A percentile compares a stretch with the other conserved stretches of the same genome.
These are phyloP conservation scores for Nepenthes alata DNA, from an alignment of 179 eudicot species.

Conservation along the genomic window DNA sequence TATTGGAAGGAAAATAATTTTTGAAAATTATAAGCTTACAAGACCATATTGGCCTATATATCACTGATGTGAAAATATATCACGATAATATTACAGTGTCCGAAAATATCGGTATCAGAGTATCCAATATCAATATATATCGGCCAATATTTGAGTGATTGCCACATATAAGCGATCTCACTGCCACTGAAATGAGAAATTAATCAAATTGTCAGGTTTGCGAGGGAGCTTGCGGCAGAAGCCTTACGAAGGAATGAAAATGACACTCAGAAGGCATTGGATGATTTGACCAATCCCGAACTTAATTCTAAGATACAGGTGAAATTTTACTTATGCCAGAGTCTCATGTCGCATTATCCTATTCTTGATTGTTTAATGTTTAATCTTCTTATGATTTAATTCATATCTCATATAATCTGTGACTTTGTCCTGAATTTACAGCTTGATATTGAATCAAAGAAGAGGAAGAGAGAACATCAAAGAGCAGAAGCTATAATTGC, in stretches of 20 bases:
- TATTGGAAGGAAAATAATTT: too few species aligned
- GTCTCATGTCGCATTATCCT: neutral
- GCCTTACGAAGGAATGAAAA: slow-evolving; percentile 84
- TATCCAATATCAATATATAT: too few species aligned
- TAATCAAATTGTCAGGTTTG: slow-evolving; percentile 37
- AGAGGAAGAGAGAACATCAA: slow-evolving; percentile 44
- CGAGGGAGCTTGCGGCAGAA: slow-evolving; percentile 78
- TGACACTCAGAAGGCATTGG: slow-evolving; percentile 67
- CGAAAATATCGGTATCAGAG: too few species aligned
- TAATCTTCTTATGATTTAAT: neutral
- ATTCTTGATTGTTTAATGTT: neutral
- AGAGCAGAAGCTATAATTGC: slow-evolving; percentile 24
- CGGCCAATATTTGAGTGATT: too few species aligned
- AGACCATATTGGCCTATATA: too few species aligned
- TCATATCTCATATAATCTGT: neutral
- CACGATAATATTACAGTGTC: too few species aligned
- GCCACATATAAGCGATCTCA: too few species aligned
- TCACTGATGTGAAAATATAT: too few species aligned
- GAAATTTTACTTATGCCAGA: neutral
- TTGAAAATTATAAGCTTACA: too few species aligned
- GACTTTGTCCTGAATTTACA: slow-evolving; percentile 20
- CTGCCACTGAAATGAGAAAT: too few species aligned
- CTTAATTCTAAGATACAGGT: slow-evolving; percentile 63
- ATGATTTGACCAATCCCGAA: slow-evolving; percentile 76
- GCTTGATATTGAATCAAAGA: slow-evolving; percentile 57